Base-by-base conservation (phyloP, 352 stramenopile species). In the Globisporangium yorkense region DNA sequence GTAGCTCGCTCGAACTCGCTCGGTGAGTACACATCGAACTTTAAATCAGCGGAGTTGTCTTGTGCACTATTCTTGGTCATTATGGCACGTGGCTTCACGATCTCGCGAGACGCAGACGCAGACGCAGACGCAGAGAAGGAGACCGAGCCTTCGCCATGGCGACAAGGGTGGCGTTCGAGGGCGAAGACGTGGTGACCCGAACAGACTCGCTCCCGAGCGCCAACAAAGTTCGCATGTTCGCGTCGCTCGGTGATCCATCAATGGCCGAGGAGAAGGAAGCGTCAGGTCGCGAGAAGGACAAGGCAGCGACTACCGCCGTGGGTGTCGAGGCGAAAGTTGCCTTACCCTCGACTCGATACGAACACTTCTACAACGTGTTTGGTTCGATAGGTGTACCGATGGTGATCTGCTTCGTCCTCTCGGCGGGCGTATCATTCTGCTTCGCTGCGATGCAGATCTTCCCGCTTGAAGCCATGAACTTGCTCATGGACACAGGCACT, bases 401-500 rank as follows among this genome's bases (percentile, higher is more conserved):
- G 46, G 24, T 51, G 9, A 9, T 51, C 20, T n/a, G 21, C 21
- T 51, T 51, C 46, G 7, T 51, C 46, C 1, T 3, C 5, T 21
- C 46, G 10, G 46, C 46, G 20, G 20, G 45, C 31, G 53, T 56
- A 1, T n/a, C 59, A 16, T 51, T 71, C 27, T 24, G 4, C 13
- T 29, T 61, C 24, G 65, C 65, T 1, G 3, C 54, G 0, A 46
- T 71, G 16, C 65, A 68, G 27, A 3, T 71, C 15, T 51, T 56
- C 41, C 65, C 65, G 8, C 51, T 52, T 0, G 44, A 62, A n/a
- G 31, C 59, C 10, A 58, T 56, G 20, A 71, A 71, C 31, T 40
- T n/a, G 4, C n/a, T 66, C 29, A 72, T 68, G 65, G 31, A 52
- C n/a, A 72, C 65, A 6, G 5, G 12, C 4, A n/a, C 51, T 8